These are phyloP conservation scores for Backusella luteola DNA, from an alignment of 192 early-diverging fungal genomes.

Conservation along the genomic window DNA sequence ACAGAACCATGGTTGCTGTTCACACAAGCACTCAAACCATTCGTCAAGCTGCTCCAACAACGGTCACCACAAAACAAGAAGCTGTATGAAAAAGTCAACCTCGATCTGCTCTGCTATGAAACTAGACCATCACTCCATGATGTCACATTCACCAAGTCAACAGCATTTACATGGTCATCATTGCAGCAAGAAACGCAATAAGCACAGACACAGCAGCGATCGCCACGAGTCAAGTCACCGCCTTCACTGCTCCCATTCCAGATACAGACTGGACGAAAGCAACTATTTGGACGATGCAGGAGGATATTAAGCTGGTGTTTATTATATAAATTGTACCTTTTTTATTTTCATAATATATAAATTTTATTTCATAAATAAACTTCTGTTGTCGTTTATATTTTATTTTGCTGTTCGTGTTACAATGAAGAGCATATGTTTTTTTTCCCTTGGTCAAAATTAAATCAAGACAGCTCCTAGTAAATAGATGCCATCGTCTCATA, in stretches of 20 bases:
- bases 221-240: background rate
- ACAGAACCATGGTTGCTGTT: background rate
- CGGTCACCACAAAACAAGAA: background rate
- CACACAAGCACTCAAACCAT: background rate
- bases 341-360: no score
- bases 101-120: background rate
- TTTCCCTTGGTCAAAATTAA: no score
- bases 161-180: conserved; percentile 10
- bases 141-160: background rate
- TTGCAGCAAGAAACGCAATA: background rate
- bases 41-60: background rate
- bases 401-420: no score
- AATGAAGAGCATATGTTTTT: no score
- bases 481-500: no score
- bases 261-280: background rate
- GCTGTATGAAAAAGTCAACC: background rate
- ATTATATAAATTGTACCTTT: no score
- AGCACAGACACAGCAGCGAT: background rate
- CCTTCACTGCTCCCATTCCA: background rate
- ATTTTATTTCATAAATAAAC: no score
- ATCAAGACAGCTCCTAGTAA: no score
- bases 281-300: background rate
- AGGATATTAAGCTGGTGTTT: background rate
- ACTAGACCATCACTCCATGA: background rate
- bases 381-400: no score